phyloP scores from a whole-genome alignment of 2,329 filamentous ascomycete genomes.

The Nigrograna mackinnonii region DNA sequence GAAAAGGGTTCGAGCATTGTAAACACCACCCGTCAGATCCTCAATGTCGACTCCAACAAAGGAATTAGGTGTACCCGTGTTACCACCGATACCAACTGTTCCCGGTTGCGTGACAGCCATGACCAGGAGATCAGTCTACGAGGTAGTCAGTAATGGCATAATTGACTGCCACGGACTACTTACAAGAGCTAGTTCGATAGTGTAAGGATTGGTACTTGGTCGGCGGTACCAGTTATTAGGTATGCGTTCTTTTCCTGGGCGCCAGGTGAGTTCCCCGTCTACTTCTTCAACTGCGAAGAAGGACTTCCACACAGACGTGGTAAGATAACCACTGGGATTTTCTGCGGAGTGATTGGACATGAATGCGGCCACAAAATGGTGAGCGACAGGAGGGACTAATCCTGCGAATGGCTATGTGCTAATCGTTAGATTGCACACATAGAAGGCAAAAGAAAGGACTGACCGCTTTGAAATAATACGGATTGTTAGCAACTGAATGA shows the following conservation, averaged over 20 bases:
- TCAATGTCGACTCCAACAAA: conserved; percentile 39
- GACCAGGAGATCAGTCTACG: conserved; percentile 9
- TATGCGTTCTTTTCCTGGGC: conserved; percentile 43
- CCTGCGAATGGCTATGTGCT: conserved; percentile 3
- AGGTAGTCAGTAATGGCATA: neutral
- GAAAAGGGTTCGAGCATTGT: conserved; percentile 46
- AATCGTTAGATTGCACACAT: neutral
- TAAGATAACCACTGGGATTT: conserved; percentile 39
- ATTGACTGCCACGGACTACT: neutral
- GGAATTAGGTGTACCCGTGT: conserved; percentile 35
- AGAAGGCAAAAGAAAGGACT: neutral
- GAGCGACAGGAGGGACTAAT: conserved; percentile 3
- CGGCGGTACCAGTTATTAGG: conserved; percentile 45
- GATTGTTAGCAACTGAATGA: conserved; percentile 4
- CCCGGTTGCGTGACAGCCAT: conserved; percentile 23
- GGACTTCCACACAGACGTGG: conserved; percentile 41
- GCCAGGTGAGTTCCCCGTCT: conserved; percentile 33
- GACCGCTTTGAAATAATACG: conserved; percentile 6
- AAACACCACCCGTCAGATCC: conserved; percentile 45
- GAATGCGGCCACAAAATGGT: conserved; percentile 10
- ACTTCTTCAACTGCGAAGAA: conserved; percentile 43
- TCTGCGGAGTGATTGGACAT: conserved; percentile 45
- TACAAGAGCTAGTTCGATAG: conserved; percentile 2
- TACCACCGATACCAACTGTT: conserved; percentile 38
- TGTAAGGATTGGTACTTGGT: conserved; percentile 10